Percentiles rank a stretch among this genome's conserved stretches.
Conservation (phyloP, 768 basidiomycete genomes). For the Podaxis sp. region DNA sequence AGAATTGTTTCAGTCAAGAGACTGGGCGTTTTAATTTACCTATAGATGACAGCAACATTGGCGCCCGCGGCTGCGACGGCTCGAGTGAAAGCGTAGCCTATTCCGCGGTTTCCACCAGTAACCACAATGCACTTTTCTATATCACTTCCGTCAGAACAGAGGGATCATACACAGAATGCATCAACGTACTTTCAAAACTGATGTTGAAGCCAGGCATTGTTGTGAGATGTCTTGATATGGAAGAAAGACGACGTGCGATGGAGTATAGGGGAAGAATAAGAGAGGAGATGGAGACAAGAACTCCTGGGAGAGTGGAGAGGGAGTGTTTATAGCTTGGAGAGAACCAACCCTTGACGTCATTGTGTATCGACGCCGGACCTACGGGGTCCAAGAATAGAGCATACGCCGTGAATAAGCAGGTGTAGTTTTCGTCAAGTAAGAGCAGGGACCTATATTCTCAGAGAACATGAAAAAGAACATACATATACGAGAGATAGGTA, state of each 20-base stretch:
- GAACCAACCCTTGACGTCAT: too few species aligned
- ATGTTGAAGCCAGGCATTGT: conserved; percentile 3
- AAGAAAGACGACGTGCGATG: too few species aligned
- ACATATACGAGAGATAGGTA: background rate
- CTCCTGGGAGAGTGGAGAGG: background rate
- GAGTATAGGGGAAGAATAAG: too few species aligned
- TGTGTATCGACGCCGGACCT: too few species aligned
- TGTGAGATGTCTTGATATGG: background rate
- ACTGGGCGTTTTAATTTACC: conserved; percentile 26
- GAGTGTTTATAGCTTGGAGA: background rate
- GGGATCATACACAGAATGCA: too few species aligned
- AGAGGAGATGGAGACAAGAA: too few species aligned
- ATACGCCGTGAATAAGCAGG: background rate
- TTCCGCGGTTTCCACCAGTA: conserved; percentile 64
- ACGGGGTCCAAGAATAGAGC: too few species aligned
- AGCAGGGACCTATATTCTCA: too few species aligned
- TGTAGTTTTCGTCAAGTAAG: background rate
- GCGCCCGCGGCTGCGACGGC: conserved; percentile 56
- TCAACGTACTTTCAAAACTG: background rate
- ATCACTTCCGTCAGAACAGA: background rate
- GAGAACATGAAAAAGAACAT: background rate
- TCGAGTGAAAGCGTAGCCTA: conserved; percentile 53
- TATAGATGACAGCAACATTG: conserved; percentile 64
- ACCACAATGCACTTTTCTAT: conserved; percentile 51
- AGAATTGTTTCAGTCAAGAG: background rate